Base-by-base conservation (phyloP, 2,329 filamentous ascomycete genomes). In the Diaporthe sp. region DNA sequence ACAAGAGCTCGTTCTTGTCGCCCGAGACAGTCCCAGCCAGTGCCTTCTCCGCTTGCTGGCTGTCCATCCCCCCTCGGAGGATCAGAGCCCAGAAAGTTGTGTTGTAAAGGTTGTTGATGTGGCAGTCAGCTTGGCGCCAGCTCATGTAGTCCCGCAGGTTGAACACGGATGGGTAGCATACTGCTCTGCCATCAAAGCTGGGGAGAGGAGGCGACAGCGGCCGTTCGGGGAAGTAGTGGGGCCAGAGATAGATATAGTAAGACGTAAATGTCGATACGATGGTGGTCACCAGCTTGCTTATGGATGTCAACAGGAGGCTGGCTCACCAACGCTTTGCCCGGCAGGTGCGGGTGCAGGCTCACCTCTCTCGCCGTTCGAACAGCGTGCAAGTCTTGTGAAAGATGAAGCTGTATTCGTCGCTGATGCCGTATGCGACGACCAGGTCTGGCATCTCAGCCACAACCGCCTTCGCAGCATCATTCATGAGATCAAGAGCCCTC, bases 51-150 rank as follows among this genome's bases (percentile, higher is more conserved):
- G 97, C 97, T 75, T 95, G 93, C 69, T 92, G 93, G 42, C 92
- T 90, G 71, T 90, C 92, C 86, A 97, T 89, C 0, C 93, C 94
- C 2, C 94, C 96, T 65, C 91, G 87, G 78, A 95, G 91, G 31
- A 98, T 93, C 80, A 99, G 87, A 0, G 93, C 88, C 97, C 97
- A 99, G 83, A 98, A 98, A 0, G 95, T 95, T 0, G 97, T 99
- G 83, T 99, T 99, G 85, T 98, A 99, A 6, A 99, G 90, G 81
- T 99, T 99, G 84, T 99, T 99, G 80, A 99, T 98, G 82, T 99
- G 97, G 78, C 97, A 98, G 83, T 99, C 97, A 58, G 94, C 97
- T 84, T 99, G 97, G 79, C 97, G 91, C 97, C 97, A 99, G 82
- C 94, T 96, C 89, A 99, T 92, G 83, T 99, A 99, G 85, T 99